phyloP scores from a whole-genome alignment of 2,329 filamentous ascomycete species.

The Cladosporium sp. region DNA sequence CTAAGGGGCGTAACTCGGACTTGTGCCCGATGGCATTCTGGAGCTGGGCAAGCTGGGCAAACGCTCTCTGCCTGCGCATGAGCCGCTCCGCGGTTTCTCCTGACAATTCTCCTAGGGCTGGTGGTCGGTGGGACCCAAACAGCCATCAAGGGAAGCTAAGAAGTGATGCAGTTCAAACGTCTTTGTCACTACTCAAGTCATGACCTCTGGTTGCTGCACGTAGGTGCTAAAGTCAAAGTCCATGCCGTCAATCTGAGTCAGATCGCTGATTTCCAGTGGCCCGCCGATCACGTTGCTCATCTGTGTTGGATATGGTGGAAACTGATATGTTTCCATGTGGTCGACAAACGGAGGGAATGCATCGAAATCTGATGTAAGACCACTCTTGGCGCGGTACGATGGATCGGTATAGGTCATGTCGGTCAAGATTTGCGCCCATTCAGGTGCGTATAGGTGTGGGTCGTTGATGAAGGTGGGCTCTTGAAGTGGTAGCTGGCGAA shows the following conservation, averaged over 20 bases:
- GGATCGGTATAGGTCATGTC: slow-evolving; percentile 24
- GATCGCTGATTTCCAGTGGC: slow-evolving; percentile 8
- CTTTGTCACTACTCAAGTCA: slow-evolving; percentile 20
- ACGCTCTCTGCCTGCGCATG: not conserved
- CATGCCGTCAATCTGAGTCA: slow-evolving; percentile 25
- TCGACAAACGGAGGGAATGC: not conserved
- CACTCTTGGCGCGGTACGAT: slow-evolving; percentile 25
- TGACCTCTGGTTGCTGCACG: slow-evolving; percentile 26
- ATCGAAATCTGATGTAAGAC: slow-evolving; percentile 21
- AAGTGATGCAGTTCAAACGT: not conserved
- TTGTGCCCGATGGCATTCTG: slow-evolving; percentile 2
- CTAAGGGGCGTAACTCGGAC: slow-evolving; percentile 2
- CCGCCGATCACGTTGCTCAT: slow-evolving; percentile 7
- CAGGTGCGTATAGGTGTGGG: slow-evolving; percentile 34
- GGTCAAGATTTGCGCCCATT: slow-evolving; percentile 28
- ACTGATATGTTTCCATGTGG: slow-evolving; percentile 13
- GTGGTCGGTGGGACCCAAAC: slow-evolving; percentile 14
- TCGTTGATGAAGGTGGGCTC: slow-evolving; percentile 30
- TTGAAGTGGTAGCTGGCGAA: slow-evolving; percentile 29
- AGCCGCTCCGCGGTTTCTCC: slow-evolving; percentile 12
- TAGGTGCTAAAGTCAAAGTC: slow-evolving; percentile 35
- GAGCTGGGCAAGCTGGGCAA: not conserved
- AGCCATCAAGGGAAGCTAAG: not conserved
- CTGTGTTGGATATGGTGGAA: slow-evolving; percentile 20
- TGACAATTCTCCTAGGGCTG: slow-evolving; percentile 4